Percentiles rank a stretch among this genome's conserved stretches.
These are phyloP conservation scores for Cadophora gregata DNA, from an alignment of 2,329 filamentous ascomycete genomes.

Conservation along the genomic window DNA sequence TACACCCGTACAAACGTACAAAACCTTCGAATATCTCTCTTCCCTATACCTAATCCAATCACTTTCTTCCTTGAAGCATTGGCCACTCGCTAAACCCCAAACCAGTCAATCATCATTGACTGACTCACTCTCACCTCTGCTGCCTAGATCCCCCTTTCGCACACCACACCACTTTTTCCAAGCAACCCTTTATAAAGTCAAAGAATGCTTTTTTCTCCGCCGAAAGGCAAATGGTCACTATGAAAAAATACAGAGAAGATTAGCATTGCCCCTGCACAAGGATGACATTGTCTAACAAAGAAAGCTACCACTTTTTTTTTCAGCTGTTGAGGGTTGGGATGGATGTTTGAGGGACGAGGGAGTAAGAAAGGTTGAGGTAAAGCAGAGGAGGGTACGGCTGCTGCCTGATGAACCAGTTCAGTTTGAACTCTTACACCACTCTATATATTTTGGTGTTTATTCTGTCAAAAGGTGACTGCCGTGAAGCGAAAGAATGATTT, in stretches of 20 bases:
- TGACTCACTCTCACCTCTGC: neutral
- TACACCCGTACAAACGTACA: too few species aligned
- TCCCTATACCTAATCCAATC: neutral
- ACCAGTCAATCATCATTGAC: neutral
- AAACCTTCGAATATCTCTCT: too few species aligned
- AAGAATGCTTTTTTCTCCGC: neutral
- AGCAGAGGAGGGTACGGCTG: neutral
- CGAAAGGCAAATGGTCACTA: constrained; percentile 12
- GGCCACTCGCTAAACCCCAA: neutral
- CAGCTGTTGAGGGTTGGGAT: neutral
- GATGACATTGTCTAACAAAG: constrained; percentile 12
- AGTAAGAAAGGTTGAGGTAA: too few species aligned
- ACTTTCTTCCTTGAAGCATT: neutral
- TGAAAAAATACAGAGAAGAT: constrained; percentile 9
- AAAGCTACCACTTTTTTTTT: constrained; percentile 5
- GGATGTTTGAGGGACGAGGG: too few species aligned
- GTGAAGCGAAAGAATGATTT: too few species aligned
- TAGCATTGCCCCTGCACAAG: constrained; percentile 12
- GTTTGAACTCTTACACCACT: too few species aligned
- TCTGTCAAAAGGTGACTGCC: too few species aligned
- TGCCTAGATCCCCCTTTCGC: neutral
- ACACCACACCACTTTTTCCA: neutral
- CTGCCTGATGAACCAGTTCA: too few species aligned
- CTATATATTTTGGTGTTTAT: too few species aligned
- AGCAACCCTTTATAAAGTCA: neutral